phyloP scores from a whole-genome alignment of 1,139 yeast species.

The Protomyces arabidopsidicola region DNA sequence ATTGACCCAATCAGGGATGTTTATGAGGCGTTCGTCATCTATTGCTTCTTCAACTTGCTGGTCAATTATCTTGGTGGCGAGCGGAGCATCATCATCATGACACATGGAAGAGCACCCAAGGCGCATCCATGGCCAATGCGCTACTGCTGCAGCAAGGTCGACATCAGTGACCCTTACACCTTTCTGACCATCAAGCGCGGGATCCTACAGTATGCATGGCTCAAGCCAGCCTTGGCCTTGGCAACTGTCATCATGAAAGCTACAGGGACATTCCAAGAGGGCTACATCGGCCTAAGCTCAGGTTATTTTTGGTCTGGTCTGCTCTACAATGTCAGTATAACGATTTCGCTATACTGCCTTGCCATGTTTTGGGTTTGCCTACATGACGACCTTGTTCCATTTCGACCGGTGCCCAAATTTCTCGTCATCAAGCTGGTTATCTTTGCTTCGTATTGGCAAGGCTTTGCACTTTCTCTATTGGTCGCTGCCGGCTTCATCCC shows the following conservation, averaged over 20 bases:
- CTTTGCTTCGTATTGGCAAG: constrained; percentile 97
- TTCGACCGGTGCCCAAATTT: constrained; percentile 86
- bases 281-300: constrained; percentile 49
- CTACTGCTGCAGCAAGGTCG: constrained; percentile 55
- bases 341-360: constrained; percentile 73
- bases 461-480: constrained; percentile 61
- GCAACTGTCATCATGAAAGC: constrained; percentile 52
- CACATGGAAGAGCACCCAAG: constrained; percentile 72
- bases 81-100: constrained; percentile 64
- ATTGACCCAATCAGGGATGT: constrained; percentile 79
- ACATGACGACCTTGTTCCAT: constrained; percentile 67
- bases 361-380: constrained; percentile 91
- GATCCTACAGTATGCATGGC: constrained; percentile 89
- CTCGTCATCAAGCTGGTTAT: constrained; percentile 87
- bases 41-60: constrained; percentile 79
- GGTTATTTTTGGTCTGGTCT: constrained; percentile 64
- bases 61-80: constrained; percentile 91
- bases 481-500: constrained; percentile 53
- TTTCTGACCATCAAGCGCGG: constrained; percentile 77
- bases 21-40: constrained; percentile 88
- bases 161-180: constrained; percentile 79
- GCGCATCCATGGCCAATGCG: constrained; percentile 56
- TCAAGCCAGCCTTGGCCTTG: constrained; percentile 73
- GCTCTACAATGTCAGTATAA: constrained; percentile 72
- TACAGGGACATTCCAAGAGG: constrained; percentile 46